phyloP scores from a whole-genome alignment of 306 rosid species.

The Fragaria vesca region DNA sequence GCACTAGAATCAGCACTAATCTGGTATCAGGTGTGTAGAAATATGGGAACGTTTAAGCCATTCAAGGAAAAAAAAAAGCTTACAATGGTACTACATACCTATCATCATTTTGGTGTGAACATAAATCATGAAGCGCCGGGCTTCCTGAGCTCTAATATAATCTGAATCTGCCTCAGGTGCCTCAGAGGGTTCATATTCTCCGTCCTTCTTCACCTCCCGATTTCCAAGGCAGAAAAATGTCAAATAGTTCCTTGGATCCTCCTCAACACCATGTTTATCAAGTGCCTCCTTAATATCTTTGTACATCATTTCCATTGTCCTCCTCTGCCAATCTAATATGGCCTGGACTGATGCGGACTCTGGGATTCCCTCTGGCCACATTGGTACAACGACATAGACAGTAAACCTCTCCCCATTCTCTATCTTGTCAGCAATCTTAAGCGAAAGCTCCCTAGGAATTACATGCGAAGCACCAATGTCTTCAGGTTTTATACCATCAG shows the following conservation, averaged over 20 bases:
- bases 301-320: constrained; percentile 55
- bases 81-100: constrained; percentile 22
- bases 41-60: background rate
- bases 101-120: constrained; percentile 58
- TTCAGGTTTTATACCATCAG: constrained; percentile 36
- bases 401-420: constrained; percentile 46
- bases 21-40: background rate
- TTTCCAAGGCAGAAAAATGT: constrained; percentile 54
- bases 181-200: constrained; percentile 45
- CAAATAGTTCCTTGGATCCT: constrained; percentile 45
- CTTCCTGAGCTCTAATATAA: constrained; percentile 38
- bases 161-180: constrained; percentile 34
- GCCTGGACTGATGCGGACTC: constrained; percentile 52
- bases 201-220: constrained; percentile 42
- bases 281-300: constrained; percentile 33
- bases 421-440: constrained; percentile 44
- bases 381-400: constrained; percentile 43
- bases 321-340: constrained; percentile 53
- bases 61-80: background rate
- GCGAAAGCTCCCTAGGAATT: constrained; percentile 52
- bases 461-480: constrained; percentile 44
- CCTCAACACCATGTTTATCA: constrained; percentile 31
- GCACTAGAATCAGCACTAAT: background rate
- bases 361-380: constrained; percentile 58
- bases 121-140: constrained; percentile 53